A percentile compares a stretch with the other conserved stretches of the same genome.
Evolutionary conservation across 768 basidiomycete genomes (phyloP).

Genomic region (Daedaleopsis nitida): DNA sequence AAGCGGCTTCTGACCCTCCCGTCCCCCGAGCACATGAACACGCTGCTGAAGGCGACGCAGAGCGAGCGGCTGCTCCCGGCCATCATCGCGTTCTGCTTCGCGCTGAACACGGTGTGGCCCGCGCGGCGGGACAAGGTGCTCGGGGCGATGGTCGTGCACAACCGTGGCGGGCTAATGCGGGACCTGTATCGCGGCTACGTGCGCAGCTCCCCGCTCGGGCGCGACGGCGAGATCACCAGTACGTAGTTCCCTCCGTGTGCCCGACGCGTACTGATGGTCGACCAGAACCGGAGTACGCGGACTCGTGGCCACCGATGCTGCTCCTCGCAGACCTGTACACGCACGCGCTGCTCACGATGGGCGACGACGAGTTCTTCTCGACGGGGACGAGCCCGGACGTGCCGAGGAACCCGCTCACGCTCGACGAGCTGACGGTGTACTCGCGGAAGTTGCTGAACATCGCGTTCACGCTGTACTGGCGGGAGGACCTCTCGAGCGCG

Average conservation of each 20-base stretch:
- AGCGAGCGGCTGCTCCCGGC: constrained; percentile 42
- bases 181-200: constrained; percentile 76
- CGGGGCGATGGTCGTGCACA: constrained; percentile 49
- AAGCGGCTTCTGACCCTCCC: constrained; percentile 65
- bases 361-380: constrained; percentile 96
- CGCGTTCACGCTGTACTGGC: constrained; percentile 78
- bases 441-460: constrained; percentile 82
- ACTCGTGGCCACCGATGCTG: constrained; percentile 69
- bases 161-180: constrained; percentile 65
- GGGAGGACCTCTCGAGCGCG: constrained; percentile 48
- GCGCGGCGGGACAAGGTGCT: constrained; percentile 58
- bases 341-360: constrained; percentile 85
- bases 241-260: constrained; percentile 18
- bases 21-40: constrained; percentile 51
- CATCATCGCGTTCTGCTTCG: constrained; percentile 59
- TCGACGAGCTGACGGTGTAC: constrained; percentile 80
- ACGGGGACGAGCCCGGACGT: constrained; percentile 31
- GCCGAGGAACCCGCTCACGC: constrained; percentile 71
- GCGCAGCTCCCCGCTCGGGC: constrained; percentile 61
- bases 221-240: constrained; percentile 51
- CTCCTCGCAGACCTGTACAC: constrained; percentile 82
- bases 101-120: constrained; percentile 64
- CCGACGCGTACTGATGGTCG: background rate
- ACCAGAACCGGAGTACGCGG: constrained; percentile 46
- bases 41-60: constrained; percentile 51